phyloP scores from a whole-genome alignment of 225 moss, liverwort and hornwort species.

The Sphagnum contortum region DNA sequence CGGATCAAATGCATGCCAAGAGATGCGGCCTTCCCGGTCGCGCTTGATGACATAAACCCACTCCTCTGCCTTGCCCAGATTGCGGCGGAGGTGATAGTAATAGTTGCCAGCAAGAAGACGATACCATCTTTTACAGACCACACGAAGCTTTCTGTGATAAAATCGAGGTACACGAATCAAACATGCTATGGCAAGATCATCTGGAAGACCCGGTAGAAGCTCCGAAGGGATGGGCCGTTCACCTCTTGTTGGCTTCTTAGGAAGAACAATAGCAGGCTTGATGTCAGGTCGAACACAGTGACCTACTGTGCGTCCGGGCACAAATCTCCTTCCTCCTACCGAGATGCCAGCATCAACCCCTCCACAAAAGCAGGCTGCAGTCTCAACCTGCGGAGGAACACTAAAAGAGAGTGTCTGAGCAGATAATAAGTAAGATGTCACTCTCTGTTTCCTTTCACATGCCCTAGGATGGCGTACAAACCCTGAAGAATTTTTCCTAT shows the following conservation, averaged over 20 bases:
- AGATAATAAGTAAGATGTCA: neutral
- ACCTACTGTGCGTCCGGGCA: slow-evolving; percentile 78
- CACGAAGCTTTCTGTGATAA: slow-evolving; percentile 78
- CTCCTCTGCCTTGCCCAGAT: slow-evolving; percentile 95
- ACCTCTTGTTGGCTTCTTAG: slow-evolving; percentile 78
- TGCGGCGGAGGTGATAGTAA: slow-evolving; percentile 83
- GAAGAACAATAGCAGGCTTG: slow-evolving; percentile 77
- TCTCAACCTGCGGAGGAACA: slow-evolving; percentile 75
- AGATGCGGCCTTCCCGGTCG: slow-evolving; percentile 89
- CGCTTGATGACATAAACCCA: slow-evolving; percentile 98
- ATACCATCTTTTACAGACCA: slow-evolving; percentile 98
- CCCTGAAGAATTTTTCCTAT: neutral
- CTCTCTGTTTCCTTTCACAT: neutral
- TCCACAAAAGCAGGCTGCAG: slow-evolving; percentile 97
- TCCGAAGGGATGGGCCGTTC: slow-evolving; percentile 87
- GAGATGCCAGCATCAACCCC: slow-evolving; percentile 90
- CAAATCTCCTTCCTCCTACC: slow-evolving; percentile 91
- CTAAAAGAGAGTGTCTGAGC: neutral
- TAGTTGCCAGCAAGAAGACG: slow-evolving; percentile 94
- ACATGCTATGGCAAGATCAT: slow-evolving; percentile 98
- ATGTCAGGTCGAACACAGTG: slow-evolving; percentile 96
- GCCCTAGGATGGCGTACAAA: neutral
- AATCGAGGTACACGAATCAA: slow-evolving; percentile 89
- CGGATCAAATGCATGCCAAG: slow-evolving; percentile 99
- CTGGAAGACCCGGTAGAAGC: slow-evolving; percentile 91